phyloP scores from a whole-genome alignment of 140 eudicot species.

The Bidens hawaiensis region DNA sequence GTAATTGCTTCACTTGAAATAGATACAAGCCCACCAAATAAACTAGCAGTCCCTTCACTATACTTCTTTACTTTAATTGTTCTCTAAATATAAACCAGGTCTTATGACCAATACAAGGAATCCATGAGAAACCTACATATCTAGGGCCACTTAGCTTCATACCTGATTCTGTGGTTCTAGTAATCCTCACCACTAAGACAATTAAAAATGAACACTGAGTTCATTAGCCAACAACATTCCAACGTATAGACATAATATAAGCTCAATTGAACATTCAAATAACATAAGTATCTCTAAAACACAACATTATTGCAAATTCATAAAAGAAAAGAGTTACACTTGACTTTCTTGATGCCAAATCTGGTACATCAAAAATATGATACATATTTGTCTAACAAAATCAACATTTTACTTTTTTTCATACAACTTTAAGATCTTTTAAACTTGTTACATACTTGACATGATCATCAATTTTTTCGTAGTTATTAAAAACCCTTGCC shows the following conservation, averaged over 20 bases:
- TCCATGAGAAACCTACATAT: too few species aligned
- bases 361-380: background rate
- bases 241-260: background rate
- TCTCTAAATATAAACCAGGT: too few species aligned
- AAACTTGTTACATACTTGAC: background rate
- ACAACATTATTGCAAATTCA: background rate
- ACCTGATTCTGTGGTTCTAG: background rate
- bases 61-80: slow-evolving; percentile 9
- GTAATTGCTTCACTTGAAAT: background rate
- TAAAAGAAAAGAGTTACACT: slow-evolving; percentile 6
- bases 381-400: too few species aligned
- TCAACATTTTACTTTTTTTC: background rate
- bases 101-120: too few species aligned
- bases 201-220: background rate
- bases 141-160: background rate
- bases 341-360: slow-evolving; percentile 1
- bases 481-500: too few species aligned
- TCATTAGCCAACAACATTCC: background rate
- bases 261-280: slow-evolving; percentile 7
- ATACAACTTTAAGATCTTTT: background rate
- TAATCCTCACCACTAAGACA: background rate
- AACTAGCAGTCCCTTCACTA: background rate
- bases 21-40: background rate
- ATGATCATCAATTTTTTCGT: background rate
- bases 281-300: slow-evolving; percentile 4